These are phyloP conservation scores for Penicillium sp. DNA, from an alignment of 2,329 filamentous ascomycete species.

Conservation along the genomic window DNA sequence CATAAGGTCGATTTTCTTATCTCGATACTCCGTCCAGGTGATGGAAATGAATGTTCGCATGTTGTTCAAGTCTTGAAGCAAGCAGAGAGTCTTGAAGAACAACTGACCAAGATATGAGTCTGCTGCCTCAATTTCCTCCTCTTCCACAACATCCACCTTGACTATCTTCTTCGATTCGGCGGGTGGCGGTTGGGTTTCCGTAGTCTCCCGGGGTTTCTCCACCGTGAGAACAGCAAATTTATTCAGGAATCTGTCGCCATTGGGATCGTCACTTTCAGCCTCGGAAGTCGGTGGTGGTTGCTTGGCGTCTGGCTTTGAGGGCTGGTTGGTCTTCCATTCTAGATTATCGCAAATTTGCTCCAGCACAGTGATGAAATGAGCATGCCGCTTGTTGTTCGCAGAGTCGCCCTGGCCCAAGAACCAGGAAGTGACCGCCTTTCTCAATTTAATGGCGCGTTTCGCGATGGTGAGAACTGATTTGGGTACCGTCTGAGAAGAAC, in stretches of 20 bases:
- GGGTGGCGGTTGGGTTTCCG: constrained; percentile 11
- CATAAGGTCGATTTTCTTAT: constrained; percentile 30
- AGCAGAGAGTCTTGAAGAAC: constrained; percentile 29
- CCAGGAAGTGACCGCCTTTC: constrained; percentile 28
- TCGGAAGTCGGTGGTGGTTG: constrained; percentile 8
- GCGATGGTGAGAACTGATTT: constrained; percentile 22
- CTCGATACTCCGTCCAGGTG: constrained; percentile 33
- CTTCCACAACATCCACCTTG: constrained; percentile 20
- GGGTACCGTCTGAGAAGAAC: constrained; percentile 22
- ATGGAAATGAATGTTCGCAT: constrained; percentile 28
- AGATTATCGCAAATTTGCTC: constrained; percentile 27
- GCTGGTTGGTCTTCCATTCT: constrained; percentile 20
- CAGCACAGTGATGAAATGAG: constrained; percentile 27
- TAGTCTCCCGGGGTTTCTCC: constrained; percentile 23
- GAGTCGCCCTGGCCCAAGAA: constrained; percentile 26
- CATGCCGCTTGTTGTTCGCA: constrained; percentile 22
- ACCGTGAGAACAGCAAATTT: constrained; percentile 30
- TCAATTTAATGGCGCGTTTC: constrained; percentile 28
- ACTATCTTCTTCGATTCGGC: constrained; percentile 19
- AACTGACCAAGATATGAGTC: constrained; percentile 15
- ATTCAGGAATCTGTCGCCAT: constrained; percentile 20
- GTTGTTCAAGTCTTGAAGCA: constrained; percentile 31
- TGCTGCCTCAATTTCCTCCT: constrained; percentile 15
- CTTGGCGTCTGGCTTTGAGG: constrained; percentile 17
- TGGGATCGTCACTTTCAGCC: constrained; percentile 11